Conservation (phyloP, 1,139 yeast species). For the Arxiozyma bovina region DNA sequence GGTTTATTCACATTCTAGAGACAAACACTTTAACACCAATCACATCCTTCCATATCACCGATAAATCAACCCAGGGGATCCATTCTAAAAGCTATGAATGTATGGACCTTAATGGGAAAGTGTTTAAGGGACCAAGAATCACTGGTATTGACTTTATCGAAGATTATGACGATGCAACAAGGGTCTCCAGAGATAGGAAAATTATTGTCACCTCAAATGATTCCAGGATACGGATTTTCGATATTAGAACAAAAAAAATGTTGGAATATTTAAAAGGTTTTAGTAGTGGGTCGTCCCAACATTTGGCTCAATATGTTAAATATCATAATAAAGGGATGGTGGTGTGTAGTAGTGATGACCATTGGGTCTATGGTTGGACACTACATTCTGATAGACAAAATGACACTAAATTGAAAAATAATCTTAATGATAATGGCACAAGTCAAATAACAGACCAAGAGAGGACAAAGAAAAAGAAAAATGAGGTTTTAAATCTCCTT, state of each 20-base stretch:
- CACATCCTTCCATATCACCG: conserved; percentile 46
- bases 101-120: conserved; percentile 5
- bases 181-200: conserved; percentile 8
- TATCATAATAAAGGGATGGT: conserved; percentile 19
- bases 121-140: conserved; percentile 36
- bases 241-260: conserved; percentile 44
- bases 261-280: conserved; percentile 68
- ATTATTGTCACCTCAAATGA: conserved; percentile 67
- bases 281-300: conserved; percentile 62
- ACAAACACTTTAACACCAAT: conserved; percentile 55
- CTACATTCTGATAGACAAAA: conserved; percentile 10
- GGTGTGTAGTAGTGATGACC: conserved; percentile 41
- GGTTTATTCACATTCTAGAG: conserved; percentile 53
- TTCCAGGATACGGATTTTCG: conserved; percentile 61
- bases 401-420: not conserved
- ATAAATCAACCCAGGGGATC: conserved; percentile 19
- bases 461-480: not conserved
- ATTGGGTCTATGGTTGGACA: conserved; percentile 33
- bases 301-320: conserved; percentile 42
- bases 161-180: not conserved
- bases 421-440: not conserved
- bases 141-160: conserved; percentile 40
- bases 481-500: not conserved
- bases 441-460: not conserved
- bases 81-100: conserved; percentile 3